Percentiles rank a stretch among this genome's conserved stretches.
Conservation (phyloP, 169 alveolate species). For the Theileria orientalis region DNA sequence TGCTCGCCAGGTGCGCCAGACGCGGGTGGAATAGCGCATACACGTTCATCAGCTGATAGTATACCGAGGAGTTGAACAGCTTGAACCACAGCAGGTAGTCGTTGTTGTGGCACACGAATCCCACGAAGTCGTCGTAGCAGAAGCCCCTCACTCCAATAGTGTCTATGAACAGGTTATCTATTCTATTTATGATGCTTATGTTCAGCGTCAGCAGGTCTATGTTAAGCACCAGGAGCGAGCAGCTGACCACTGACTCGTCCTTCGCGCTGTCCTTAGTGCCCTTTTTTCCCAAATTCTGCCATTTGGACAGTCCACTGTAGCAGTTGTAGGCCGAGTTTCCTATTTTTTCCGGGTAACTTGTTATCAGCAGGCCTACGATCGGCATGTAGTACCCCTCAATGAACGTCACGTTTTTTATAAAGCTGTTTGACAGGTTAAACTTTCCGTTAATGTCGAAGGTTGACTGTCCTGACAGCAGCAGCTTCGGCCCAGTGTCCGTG, state of each 20-base stretch:
- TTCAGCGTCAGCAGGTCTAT: background rate
- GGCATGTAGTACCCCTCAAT: background rate
- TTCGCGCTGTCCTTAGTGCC: slow-evolving; percentile 16
- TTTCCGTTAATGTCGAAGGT: background rate
- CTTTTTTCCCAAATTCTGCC: background rate
- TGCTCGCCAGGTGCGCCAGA: background rate
- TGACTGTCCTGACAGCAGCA: background rate
- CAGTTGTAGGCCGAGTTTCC: background rate
- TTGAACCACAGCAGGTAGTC: slow-evolving; percentile 45
- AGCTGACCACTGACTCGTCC: slow-evolving; percentile 12
- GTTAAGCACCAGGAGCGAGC: slow-evolving; percentile 1
- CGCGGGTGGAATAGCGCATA: slow-evolving; percentile 20
- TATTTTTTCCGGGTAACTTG: slow-evolving; percentile 1
- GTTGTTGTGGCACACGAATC: slow-evolving; percentile 14
- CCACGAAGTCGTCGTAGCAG: slow-evolving; percentile 9
- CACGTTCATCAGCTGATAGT: slow-evolving; percentile 42
- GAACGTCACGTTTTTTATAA: background rate
- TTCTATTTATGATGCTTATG: slow-evolving; percentile 22
- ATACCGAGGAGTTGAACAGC: slow-evolving; percentile 10
- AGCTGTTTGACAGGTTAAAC: background rate
- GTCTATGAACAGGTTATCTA: slow-evolving; percentile 37
- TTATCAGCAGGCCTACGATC: background rate
- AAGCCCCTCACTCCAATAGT: slow-evolving; percentile 13
- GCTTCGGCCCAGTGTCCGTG: background rate
- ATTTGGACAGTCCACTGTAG: too few species aligned